Evolutionary conservation across 2,329 filamentous ascomycete species (phyloP), one percentile per base, ranked within the genome.

Genomic region (Myotisia sp.): DNA sequence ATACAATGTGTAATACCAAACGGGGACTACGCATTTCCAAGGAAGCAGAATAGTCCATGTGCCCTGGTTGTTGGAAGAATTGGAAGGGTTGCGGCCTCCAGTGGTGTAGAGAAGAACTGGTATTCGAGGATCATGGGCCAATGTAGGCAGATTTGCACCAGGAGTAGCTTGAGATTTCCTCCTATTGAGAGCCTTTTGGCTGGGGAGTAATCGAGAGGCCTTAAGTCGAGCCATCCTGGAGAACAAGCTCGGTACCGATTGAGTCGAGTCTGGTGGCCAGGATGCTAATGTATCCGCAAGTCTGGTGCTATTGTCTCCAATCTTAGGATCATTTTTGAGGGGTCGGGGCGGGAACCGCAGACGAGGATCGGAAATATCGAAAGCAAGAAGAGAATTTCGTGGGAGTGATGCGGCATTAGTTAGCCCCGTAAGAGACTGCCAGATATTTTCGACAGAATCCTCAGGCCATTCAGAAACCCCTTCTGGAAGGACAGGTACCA

Each of bases 1-100:
- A 50, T 84, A 84, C 59, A 92, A 78, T 9, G 95, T 59, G 29
- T 74, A 76, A 47, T 87, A 79, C 90, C 90, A 98, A 20, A 94
- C 65, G 0, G 83, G 74, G 22, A 74, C 64, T 22, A 95, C 79
- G 47, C 82, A 93, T 51, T 82, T 85, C 84, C 87, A 94, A 0
- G 90, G 90, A 3, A 90, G 68, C 16, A 95, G 64, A 1, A 95
- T 53, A 0, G 77, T 90, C 84, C 85, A 95, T 0, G 68, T 76
- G 0, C 79, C 78, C 30, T 79, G 74, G 1, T 64, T 60, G 29
- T 67, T 68, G 7, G 55, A 60, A 23, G 59, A 58, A 19, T 46
- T 56, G 5, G 46, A 41, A n/a, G 33, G 16, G 26, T 33, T 18
- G 18, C 34, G 29, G 6, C 66, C 53, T 3, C 73, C 68, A 7